Base-by-base conservation (phyloP, 805 yeast genomes). In the Blastobotrys chiropterorum region DNA sequence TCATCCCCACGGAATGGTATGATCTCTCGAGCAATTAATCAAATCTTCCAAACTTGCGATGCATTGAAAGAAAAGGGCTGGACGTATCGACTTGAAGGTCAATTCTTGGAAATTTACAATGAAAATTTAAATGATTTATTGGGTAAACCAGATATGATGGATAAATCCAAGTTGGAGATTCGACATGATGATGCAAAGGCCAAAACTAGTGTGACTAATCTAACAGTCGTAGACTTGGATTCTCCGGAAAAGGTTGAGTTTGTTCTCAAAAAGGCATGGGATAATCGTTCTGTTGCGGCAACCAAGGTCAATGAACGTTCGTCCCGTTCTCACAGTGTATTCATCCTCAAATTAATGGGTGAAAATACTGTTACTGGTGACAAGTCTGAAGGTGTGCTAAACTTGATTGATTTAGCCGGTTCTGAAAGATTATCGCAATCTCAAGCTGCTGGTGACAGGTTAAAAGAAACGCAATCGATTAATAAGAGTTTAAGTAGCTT, bases 321-420 rank as follows among this genome's bases (percentile, higher is more conserved):
- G 1, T 92, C 98, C 0, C 76, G 99, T 60, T 92, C 98, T 0
- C 99, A 92, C 66, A 83, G 87, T 2, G 83, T 92, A 0, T 90
- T 87, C 59, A 82, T 80, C 8, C 71, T 94, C 2, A 69, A 74
- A 15, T 69, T 92, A 13, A 52, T 64, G 1, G 95, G 96, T 0
- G 49, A 46, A 2, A 81, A 86, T 61, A 16, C 56, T 1, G 60
- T 62, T 7, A 79, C 85, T 0, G 78, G 79, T 0, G 79, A 78
- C 26, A 53, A 56, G 1, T 66, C 77, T 1, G 60, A 69, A 14
- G 94, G 97, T 8, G 75, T 79, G 1, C 71, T 92, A 52, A 90
- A 92, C 62, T 70, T 92, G 50, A 82, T 94, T 47, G 99, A 92
- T 68, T 72, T 92, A 51, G 99, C 99, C 0, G 99, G 99, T 1